Evolutionary conservation across 1,284 basidiomycete genomes (phyloP), one percentile per base, ranked within the genome.

Genomic region (Pseudomicrostroma phylloplanum): DNA sequence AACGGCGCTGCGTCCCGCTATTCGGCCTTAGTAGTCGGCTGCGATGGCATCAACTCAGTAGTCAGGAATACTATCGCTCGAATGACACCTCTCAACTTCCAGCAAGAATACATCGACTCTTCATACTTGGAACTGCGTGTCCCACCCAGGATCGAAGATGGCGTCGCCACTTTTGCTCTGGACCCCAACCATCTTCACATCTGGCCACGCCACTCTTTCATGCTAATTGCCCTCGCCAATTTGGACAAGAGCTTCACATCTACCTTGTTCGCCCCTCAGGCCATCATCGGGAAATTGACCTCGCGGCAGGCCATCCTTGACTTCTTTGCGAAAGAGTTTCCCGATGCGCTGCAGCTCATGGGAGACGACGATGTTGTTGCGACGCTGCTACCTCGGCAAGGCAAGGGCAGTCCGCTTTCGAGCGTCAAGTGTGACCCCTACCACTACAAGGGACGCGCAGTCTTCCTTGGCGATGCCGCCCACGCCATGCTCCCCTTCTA

Each of bases 401-500:
- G 96, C 81, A 90, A 91, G 63, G 85, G 92, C 71, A 90, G 89
- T 76, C 86, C 91, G 63, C 83, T 98, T 71, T 91, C 96, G 73
- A 91, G 88, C 71, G 89, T 93, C 73, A 91, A 91, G 88, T 86
- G 87, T 72, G 86, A 84, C 63, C 92, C 92, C 49, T 92, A 94
- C 80, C 89, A 93, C 80, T 92, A 90, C 83, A 86, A 86, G 79
- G 90, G 91, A 80, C 86, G 91, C 71, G 91, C 85, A 58, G 84
- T 97, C 43, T 84, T 98, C 59, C 82, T 98, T 56, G 94, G 94
- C 56, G 94, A 98, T 80, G 88, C 94, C 41, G 91, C 92, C 6
- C 94, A 98, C 81, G 89, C 90, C 49, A 96, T 96, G 92, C 90
- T 93, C 25, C 94, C 94, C 56, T 98, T 98, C 82, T 98, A 94